Evolutionary conservation across 2,329 filamentous ascomycete genomes (phyloP), one percentile per base, ranked within the genome.

Genomic region (Scedosporium minutisporum): DNA sequence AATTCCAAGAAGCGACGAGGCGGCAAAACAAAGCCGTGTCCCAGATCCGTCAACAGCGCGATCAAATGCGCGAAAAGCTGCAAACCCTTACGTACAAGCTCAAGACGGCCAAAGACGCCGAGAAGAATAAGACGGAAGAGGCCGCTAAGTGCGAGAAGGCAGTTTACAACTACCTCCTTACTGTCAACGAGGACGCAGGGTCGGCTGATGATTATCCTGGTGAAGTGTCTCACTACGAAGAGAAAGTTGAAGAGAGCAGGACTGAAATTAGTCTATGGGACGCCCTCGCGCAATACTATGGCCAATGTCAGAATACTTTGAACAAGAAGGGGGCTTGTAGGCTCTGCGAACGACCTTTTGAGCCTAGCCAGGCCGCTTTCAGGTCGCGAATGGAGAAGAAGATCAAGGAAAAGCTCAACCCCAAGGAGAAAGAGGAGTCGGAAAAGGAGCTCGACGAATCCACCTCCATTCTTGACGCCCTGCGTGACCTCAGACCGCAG

Each of bases 1-100:
- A 87, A 25, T 96, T 90, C 66, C 86, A 95, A 67, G 75, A 77
- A 2, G 79, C 82, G 3, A 68, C 91, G 7, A 79, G 84, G 57
- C 75, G 80, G 44, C 88, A 87, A 68, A 79, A 74, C 25, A 77
- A 79, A 42, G 73, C 80, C 25, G 79, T 91, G 33, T 78, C 81
- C 12, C 86, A 89, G 44, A 86, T 86, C 4, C 86, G 90, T 70
- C 84, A 83, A 58, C 81, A 86, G 64, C 86, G 91, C 59, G 91
- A 96, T 64, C 81, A 83, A 46, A 80, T 85, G 2, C 84, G 82
- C 66, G 84, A 89, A 66, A 89, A 93, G 68, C 80, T 93, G 33
- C 88, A 91, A 69, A 88, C 93, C 66, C 76, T 91, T 10, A 88
- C 92, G 65, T 91, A 86, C 72, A 87, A 85, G 68, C 77, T 96